Evolutionary conservation across 139 green algal species (phyloP).

Genomic region (Penium margaritaceum): DNA sequence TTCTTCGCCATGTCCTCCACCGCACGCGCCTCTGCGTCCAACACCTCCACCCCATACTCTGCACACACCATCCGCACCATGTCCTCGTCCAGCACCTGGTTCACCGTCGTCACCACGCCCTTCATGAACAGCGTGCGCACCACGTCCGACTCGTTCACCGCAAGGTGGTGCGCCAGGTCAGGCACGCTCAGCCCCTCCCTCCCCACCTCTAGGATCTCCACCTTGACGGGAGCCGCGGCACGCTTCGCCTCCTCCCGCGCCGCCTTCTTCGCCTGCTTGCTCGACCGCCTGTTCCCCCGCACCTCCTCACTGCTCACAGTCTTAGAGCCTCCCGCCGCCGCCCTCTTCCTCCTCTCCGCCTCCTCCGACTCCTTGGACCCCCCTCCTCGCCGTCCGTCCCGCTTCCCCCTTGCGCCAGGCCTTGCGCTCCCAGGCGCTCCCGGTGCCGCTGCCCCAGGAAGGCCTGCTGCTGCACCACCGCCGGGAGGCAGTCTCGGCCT

Average conservation of each 20-base stretch:
- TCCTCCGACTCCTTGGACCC: too few species aligned
- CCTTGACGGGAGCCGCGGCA: constrained; percentile 36
- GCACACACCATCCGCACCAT: constrained; percentile 65
- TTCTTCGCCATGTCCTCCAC: constrained; percentile 57
- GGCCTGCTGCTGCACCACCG: too few species aligned
- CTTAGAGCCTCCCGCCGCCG: too few species aligned
- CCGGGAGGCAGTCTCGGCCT: too few species aligned
- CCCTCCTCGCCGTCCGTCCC: too few species aligned
- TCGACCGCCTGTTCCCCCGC: constrained; percentile 25
- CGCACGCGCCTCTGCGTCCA: constrained; percentile 52
- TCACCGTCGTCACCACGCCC: constrained; percentile 79
- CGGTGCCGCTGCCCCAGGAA: too few species aligned
- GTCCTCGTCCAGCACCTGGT: constrained; percentile 67
- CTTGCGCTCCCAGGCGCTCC: too few species aligned
- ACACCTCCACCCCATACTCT: constrained; percentile 64
- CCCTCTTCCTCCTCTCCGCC: too few species aligned
- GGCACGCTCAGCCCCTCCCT: constrained; percentile 75
- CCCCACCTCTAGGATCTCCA: constrained; percentile 89
- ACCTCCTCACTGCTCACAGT: too few species aligned
- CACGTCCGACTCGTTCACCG: constrained; percentile 70
- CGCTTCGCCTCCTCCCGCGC: constrained; percentile 9
- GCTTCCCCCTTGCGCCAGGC: too few species aligned
- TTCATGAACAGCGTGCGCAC: constrained; percentile 93
- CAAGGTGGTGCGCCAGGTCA: constrained; percentile 71
- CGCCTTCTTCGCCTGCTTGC: constrained; percentile 22